These are phyloP conservation scores for Plasmodium gaboni DNA, from an alignment of 169 alveolate genomes.

Conservation along the genomic window DNA sequence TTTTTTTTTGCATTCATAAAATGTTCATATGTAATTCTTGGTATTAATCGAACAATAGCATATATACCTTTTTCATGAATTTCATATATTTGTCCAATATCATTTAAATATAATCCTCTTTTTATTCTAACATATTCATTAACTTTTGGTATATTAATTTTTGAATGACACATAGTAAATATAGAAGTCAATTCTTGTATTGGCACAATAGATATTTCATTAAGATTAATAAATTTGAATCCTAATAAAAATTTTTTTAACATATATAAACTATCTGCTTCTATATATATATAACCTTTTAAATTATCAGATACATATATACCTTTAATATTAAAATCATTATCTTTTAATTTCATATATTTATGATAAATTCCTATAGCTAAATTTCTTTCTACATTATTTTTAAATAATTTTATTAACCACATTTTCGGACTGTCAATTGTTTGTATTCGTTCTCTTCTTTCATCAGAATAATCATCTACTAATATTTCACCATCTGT, in stretches of 20 bases:
- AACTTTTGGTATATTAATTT: conserved; percentile 82
- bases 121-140: conserved; percentile 89
- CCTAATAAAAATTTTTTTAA: conserved; percentile 86
- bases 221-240: conserved; percentile 83
- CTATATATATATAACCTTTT: conserved; percentile 86
- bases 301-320: conserved; percentile 88
- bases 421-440: conserved; percentile 89
- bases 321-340: conserved; percentile 85
- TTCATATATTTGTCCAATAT: conserved; percentile 88
- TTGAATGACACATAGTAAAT: conserved; percentile 85
- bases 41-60: conserved; percentile 87
- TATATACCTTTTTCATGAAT: conserved; percentile 86
- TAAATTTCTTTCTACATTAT: conserved; percentile 81
- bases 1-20: conserved; percentile 21
- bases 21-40: conserved; percentile 80
- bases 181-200: conserved; percentile 88
- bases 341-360: conserved; percentile 83
- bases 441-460: conserved; percentile 40
- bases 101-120: conserved; percentile 87
- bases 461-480: conserved; percentile 59
- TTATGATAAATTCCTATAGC: conserved; percentile 87
- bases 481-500: conserved; percentile 78
- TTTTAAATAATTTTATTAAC: conserved; percentile 85
- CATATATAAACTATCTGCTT: conserved; percentile 87
- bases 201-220: conserved; percentile 87